Evolutionary conservation across 208 protist genomes (phyloP).

Genomic region (Crithidia expoeki): DNA sequence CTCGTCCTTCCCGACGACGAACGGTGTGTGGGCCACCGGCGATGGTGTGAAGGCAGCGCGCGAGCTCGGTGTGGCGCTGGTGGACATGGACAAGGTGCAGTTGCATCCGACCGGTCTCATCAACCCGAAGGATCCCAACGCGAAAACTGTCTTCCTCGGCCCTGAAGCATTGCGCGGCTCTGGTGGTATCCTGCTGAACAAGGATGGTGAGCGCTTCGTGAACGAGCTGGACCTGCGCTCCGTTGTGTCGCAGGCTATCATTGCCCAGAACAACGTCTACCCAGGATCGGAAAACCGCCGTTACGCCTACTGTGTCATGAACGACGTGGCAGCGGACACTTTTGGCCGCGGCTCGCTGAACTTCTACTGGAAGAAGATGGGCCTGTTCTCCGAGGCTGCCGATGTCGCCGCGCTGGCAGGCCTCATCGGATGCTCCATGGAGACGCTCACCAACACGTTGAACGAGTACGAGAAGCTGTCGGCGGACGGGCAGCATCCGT

Average conservation of each 20-base stretch:
- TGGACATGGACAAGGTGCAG: slow-evolving; percentile 95
- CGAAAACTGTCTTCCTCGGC: slow-evolving; percentile 91
- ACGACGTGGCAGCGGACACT: slow-evolving; percentile 57
- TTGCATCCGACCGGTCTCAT: slow-evolving; percentile 96
- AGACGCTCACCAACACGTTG: slow-evolving; percentile 48
- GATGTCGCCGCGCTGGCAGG: slow-evolving; percentile 53
- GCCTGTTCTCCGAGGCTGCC: slow-evolving; percentile 57
- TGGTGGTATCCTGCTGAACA: slow-evolving; percentile 95
- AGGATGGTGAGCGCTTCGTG: slow-evolving; percentile 91
- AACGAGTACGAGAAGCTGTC: slow-evolving; percentile 53
- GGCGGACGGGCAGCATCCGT: slow-evolving; percentile 24
- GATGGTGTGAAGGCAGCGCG: slow-evolving; percentile 78
- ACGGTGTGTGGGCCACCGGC: slow-evolving; percentile 86
- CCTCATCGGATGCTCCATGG: slow-evolving; percentile 59
- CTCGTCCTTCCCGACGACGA: slow-evolving; percentile 83
- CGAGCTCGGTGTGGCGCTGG: slow-evolving; percentile 61
- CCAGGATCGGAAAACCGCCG: slow-evolving; percentile 46
- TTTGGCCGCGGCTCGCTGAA: slow-evolving; percentile 72
- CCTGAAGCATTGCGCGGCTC: slow-evolving; percentile 95
- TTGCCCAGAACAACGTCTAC: slow-evolving; percentile 62
- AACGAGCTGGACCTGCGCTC: slow-evolving; percentile 96
- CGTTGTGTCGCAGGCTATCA: slow-evolving; percentile 91
- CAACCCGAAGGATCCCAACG: slow-evolving; percentile 87
- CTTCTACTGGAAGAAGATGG: slow-evolving; percentile 84
- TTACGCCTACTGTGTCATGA: slow-evolving; percentile 83